Conservation (phyloP, 75 land plant genomes). For the Larix kaempferi region DNA sequence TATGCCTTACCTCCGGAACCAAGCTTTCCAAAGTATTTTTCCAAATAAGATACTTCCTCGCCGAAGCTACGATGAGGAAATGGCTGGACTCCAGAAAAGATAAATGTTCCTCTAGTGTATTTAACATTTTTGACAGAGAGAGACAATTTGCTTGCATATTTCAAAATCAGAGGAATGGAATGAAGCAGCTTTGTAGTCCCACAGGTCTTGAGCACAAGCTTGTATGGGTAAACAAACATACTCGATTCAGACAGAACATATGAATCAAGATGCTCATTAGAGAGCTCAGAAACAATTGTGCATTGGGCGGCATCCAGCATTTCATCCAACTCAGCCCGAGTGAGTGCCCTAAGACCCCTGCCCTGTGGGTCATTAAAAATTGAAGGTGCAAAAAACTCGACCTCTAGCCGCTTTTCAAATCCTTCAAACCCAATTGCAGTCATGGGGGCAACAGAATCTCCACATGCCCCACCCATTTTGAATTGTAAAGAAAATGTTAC, state of each 20-base stretch:
- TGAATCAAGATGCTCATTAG: conserved; percentile 52
- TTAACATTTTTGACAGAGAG: conserved; percentile 35
- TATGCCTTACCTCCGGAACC: conserved; percentile 42
- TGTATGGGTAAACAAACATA: conserved; percentile 59
- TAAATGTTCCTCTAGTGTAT: conserved; percentile 59
- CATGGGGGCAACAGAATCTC: conserved; percentile 10
- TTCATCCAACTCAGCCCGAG: conserved; percentile 44
- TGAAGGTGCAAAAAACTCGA: conserved; percentile 44
- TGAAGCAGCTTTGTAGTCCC: conserved; percentile 66
- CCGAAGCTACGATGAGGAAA: conserved; percentile 58
- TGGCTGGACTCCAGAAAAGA: conserved; percentile 58
- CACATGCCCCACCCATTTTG: conserved; percentile 3
- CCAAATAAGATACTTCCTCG: conserved; percentile 55
- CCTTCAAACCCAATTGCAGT: conserved; percentile 70
- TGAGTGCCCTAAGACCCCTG: conserved; percentile 43
- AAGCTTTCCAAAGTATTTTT: conserved; percentile 40
- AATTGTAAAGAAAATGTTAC: background rate
- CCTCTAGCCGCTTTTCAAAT: conserved; percentile 64
- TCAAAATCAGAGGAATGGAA: conserved; percentile 45
- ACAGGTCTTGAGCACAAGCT: conserved; percentile 63
- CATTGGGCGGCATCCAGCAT: conserved; percentile 50
- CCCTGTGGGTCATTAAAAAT: conserved; percentile 44
- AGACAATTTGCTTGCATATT: conserved; percentile 18
- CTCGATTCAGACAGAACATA: conserved; percentile 79
- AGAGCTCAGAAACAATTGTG: conserved; percentile 58